A percentile compares a stretch with the other conserved stretches of the same genome.
These are phyloP conservation scores for Lophiostoma macrostomum DNA, from an alignment of 495 filamentous ascomycete species.

Conservation along the genomic window DNA sequence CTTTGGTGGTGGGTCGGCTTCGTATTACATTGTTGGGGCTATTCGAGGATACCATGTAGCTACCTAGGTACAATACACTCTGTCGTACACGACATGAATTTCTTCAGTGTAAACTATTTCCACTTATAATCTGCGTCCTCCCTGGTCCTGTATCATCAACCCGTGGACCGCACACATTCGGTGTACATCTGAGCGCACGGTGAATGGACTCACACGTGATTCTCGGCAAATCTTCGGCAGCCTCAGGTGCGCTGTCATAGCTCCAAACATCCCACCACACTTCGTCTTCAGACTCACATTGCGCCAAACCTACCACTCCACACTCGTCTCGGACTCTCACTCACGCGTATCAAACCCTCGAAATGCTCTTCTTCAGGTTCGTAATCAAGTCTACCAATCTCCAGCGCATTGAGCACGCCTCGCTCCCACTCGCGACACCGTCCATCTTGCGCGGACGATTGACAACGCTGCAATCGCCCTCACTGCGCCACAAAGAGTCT, in stretches of 20 bases:
- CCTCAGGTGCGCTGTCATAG: neutral
- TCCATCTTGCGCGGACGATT: too few species aligned
- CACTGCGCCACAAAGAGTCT: too few species aligned
- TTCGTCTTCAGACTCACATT: neutral
- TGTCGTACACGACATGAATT: too few species aligned
- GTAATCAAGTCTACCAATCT: neutral
- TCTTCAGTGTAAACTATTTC: too few species aligned
- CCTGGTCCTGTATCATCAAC: too few species aligned
- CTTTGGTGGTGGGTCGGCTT: neutral
- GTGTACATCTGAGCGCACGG: neutral
- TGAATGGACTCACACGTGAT: slow-evolving; percentile 11
- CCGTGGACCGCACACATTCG: too few species aligned
- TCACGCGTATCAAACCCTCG: neutral
- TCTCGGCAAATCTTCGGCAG: neutral
- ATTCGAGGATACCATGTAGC: slow-evolving; percentile 20
- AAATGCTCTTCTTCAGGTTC: slow-evolving; percentile 42
- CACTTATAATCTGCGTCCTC: too few species aligned
- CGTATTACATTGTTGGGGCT: neutral
- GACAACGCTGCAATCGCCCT: too few species aligned
- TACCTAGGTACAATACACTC: too few species aligned
- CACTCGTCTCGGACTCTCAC: neutral
- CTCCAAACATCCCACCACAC: neutral
- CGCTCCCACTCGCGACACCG: neutral
- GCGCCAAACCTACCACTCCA: neutral
- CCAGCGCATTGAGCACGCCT: neutral